A percentile compares a stretch with the other conserved stretches of the same genome.
These are phyloP conservation scores for Saccharomycopsis sp. DNA, from an alignment of 805 yeast genomes.

Conservation along the genomic window DNA sequence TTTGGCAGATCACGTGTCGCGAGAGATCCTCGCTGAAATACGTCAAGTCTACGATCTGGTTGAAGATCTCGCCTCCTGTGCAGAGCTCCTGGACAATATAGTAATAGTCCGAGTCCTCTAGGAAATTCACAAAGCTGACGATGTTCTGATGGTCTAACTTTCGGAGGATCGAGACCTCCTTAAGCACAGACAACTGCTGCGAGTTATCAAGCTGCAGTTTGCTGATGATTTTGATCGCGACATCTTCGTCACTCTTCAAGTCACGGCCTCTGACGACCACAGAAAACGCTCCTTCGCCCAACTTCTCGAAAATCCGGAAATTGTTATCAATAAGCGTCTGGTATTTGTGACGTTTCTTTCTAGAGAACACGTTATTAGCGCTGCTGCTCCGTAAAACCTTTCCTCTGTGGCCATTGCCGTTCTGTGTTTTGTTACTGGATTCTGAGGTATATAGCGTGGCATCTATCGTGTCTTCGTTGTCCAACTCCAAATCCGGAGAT, in stretches of 20 bases:
- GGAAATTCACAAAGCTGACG: slow-evolving; percentile 46
- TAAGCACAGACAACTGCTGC: slow-evolving; percentile 51
- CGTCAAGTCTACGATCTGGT: slow-evolving; percentile 70
- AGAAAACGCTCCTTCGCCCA: slow-evolving; percentile 84
- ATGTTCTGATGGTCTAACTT: slow-evolving; percentile 56
- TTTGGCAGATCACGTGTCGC: slow-evolving; percentile 66
- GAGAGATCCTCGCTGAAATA: slow-evolving; percentile 69
- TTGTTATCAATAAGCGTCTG: slow-evolving; percentile 26
- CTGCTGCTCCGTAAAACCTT: not conserved
- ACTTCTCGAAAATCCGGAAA: slow-evolving; percentile 39
- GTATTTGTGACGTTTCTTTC: slow-evolving; percentile 25
- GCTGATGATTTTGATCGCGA: slow-evolving; percentile 73
- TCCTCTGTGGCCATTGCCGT: not conserved
- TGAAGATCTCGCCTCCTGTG: slow-evolving; percentile 76
- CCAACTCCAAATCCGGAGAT: not conserved
- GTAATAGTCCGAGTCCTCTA: slow-evolving; percentile 47
- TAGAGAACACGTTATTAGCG: not conserved
- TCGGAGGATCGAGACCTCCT: slow-evolving; percentile 71
- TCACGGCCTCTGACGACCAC: slow-evolving; percentile 55
- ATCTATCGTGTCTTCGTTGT: not conserved
- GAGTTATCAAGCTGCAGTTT: slow-evolving; percentile 48
- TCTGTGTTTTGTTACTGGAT: slow-evolving; percentile 12
- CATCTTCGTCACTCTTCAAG: slow-evolving; percentile 25
- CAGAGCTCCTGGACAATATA: slow-evolving; percentile 63
- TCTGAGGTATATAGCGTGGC: not conserved